Base-by-base conservation (phyloP, 768 basidiomycete genomes). In the Amanita subjunquillea region DNA sequence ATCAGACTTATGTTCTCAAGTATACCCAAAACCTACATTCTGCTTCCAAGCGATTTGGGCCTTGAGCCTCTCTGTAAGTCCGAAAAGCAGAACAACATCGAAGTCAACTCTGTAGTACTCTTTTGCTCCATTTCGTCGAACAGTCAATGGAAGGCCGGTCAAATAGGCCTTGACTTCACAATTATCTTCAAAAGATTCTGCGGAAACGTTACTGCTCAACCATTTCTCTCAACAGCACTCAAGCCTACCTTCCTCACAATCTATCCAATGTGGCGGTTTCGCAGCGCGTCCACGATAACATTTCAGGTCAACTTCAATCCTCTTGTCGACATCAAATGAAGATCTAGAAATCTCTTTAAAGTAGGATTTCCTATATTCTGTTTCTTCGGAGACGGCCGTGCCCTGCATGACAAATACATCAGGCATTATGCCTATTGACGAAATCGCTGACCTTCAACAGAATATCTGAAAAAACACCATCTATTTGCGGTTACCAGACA, bases 11-110 rank as follows among this genome's bases (percentile, higher is more conserved):
- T 25, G 25, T 15, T 43, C 4, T 15, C 25, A 22, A 12, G 7
- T 5, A 40, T 38, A 12, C 4, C 17, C 32, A 29, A 46, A 5
- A 52, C 60, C 5, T 53, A 72, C 70, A 37, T 68, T 55, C 46
- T 76, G 72, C 43, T 55, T 62, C 76, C 76, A 78, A 10, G 64
- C 60, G 10, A 76, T 65, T 39, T 74, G 70, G 0, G 74, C 74
- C 52, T 73, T 68, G 17, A 77, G 46, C 29, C 23, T 25, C 23
- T 78, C 76, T 0, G 75, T 74, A 38, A 68, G 44, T 0, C 77
- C 77, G 39, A 74, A 72, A 46, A 63, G 65, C 44, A 78, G 54
- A 29, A 75, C 64, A 32, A 78, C 61, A 10, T 70, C 67, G 43
- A 69, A 75, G 7, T 63, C 55, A 29, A 62, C 2, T 38, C 47